Evolutionary conservation across 805 yeast genomes (phyloP).

Genomic region (Metschnikowia arizonensis): DNA sequence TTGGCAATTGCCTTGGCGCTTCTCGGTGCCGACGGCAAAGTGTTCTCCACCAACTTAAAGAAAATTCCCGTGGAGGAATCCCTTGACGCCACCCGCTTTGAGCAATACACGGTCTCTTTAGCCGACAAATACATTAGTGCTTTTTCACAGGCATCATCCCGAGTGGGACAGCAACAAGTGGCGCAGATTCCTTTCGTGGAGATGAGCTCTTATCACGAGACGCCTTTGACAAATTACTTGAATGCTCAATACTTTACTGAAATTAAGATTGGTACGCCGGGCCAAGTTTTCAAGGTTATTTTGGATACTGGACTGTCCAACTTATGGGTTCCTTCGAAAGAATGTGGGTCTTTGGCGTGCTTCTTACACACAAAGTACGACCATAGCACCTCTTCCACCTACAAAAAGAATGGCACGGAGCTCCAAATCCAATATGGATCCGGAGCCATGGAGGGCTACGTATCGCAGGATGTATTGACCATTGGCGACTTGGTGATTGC

Average conservation of each 20-base stretch:
- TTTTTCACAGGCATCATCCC: conserved; percentile 34
- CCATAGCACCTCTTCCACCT: conserved; percentile 75
- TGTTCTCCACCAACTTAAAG: conserved; percentile 53
- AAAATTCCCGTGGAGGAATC: conserved; percentile 57
- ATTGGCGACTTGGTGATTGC: conserved; percentile 84
- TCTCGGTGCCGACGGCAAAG: conserved; percentile 44
- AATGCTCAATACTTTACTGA: conserved; percentile 97
- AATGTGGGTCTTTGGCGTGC: conserved; percentile 93
- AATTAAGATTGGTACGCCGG: conserved; percentile 87
- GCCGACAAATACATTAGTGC: conserved; percentile 57
- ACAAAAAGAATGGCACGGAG: conserved; percentile 80
- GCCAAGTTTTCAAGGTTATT: conserved; percentile 88
- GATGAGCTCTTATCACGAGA: conserved; percentile 44
- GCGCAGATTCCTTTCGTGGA: conserved; percentile 19
- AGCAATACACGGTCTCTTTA: conserved; percentile 53
- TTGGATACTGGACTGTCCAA: conserved; percentile 96
- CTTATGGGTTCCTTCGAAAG: conserved; percentile 90
- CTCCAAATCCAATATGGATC: conserved; percentile 89
- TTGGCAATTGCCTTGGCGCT: conserved; percentile 41
- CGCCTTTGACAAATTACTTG: conserved; percentile 87
- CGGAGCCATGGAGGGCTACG: conserved; percentile 87
- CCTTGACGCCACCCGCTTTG: conserved; percentile 47
- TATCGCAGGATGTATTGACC: conserved; percentile 77
- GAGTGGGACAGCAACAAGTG: conserved; percentile 19
- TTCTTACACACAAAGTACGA: conserved; percentile 90